A percentile compares a stretch with the other conserved stretches of the same genome.
Evolutionary conservation across 345 rosid species (phyloP).

Genomic region (Acer campestre): DNA sequence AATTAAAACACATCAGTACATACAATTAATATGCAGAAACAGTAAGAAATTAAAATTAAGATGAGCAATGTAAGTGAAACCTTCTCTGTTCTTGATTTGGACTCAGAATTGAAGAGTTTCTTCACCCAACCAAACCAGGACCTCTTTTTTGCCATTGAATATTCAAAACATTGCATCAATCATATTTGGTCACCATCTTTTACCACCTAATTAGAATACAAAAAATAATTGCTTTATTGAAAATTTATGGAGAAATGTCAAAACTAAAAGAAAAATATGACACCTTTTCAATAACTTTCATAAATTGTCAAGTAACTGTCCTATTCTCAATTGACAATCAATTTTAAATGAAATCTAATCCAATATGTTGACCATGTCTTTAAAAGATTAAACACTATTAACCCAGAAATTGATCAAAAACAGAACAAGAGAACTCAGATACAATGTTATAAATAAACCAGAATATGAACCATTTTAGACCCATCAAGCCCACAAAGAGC

Average conservation of each 20-base stretch:
- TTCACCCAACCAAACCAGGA: constrained; percentile 71
- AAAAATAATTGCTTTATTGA: constrained; percentile 14
- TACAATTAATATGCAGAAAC: not conserved
- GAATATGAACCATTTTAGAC: not conserved
- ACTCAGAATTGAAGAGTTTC: constrained; percentile 51
- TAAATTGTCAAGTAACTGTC: not conserved
- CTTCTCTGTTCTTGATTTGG: constrained; percentile 56
- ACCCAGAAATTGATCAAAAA: not conserved
- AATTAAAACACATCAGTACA: not conserved
- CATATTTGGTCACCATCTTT: constrained; percentile 24
- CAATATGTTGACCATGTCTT: not conserved
- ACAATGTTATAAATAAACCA: not conserved
- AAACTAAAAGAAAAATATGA: not conserved
- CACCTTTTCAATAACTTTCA: not conserved
- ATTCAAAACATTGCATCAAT: constrained; percentile 30
- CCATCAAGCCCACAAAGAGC: not conserved
- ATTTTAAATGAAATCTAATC: not conserved
- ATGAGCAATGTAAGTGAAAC: constrained; percentile 21
- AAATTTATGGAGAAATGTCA: not conserved
- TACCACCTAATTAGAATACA: constrained; percentile 24
- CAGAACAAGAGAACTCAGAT: not conserved
- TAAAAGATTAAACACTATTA: not conserved
- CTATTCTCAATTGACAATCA: not conserved
- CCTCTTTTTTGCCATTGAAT: constrained; percentile 60
- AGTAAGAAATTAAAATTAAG: not conserved